These are phyloP conservation scores for Colletotrichum karsti DNA, from an alignment of 2,329 filamentous ascomycete genomes.

Conservation along the genomic window DNA sequence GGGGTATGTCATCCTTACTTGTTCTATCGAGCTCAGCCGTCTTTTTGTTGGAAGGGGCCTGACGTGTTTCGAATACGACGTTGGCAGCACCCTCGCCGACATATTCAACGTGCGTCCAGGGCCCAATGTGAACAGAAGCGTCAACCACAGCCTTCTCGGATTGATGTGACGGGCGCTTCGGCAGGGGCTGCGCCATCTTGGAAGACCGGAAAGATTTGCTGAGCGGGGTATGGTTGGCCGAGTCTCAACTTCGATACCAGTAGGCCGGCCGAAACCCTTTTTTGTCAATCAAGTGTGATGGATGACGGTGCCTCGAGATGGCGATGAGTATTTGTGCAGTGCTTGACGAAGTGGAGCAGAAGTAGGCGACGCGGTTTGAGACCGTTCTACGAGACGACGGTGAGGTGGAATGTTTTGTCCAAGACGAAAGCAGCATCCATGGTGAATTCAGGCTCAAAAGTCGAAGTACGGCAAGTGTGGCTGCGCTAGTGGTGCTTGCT, in stretches of 20 bases:
- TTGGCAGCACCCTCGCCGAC: conserved; percentile 80
- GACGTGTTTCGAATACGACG: conserved; percentile 65
- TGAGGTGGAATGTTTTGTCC: neutral
- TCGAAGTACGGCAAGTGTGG: neutral
- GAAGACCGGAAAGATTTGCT: too few species aligned
- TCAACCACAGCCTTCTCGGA: neutral
- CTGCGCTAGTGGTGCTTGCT: neutral
- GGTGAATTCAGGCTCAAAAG: neutral
- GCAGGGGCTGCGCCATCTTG: neutral
- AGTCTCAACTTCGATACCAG: too few species aligned
- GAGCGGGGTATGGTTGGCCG: too few species aligned
- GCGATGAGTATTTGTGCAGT: neutral
- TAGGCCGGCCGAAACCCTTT: neutral
- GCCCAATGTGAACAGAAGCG: conserved; percentile 28
- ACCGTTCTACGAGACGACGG: neutral
- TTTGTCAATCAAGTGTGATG: too few species aligned
- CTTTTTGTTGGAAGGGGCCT: neutral
- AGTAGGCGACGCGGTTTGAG: neutral
- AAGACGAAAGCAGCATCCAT: conserved; percentile 2
- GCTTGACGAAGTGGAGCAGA: neutral
- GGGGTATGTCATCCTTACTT: neutral
- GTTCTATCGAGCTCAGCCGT: neutral
- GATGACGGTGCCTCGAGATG: too few species aligned
- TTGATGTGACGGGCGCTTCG: neutral
- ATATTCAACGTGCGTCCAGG: conserved; percentile 39